Evolutionary conservation across 1,284 basidiomycete species (phyloP), one percentile per base, ranked within the genome.

Genomic region (Rhodofomes roseus): DNA sequence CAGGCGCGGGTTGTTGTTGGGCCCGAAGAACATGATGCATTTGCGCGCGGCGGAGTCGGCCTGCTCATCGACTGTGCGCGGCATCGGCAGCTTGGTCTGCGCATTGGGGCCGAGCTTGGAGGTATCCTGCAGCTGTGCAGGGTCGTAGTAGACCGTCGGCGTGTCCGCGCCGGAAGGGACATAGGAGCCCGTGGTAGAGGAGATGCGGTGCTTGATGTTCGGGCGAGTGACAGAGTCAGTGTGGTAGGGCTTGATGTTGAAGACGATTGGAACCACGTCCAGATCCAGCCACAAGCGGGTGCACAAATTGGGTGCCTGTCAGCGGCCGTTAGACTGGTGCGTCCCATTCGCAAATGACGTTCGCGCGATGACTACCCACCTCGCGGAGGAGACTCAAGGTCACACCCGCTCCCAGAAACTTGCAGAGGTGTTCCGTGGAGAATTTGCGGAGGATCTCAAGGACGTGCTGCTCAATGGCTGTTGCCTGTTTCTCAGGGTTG

Each of bases 21-120:
- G 90, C 23, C 89, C 90, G 66, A 84, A 92, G 74, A 89, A 85
- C 87, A 90, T 87, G 70, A 92, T 75, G 68, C 83, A 85, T 71
- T 92, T 92, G 68, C 90, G 87, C 39, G 88, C 90, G 5, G 90
- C 90, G 22, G 89, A 90, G 67, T 92, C 90, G 39, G 90, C 88
- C 73, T 92, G 90, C 70, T 92, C 90, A 64, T 92, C 90, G 14
- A 91, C 75, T 8, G 87, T 90, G 61, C 90, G 86, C 4, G 82
- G 81, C 57, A 91, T 88, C 27, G 89, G 89, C 31, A 92, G 77
- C 61, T 80, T 84, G 43, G 79, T 82, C 37, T 79, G 73, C 25
- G 84, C 77, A 39, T 78, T 64, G 25, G 65, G 77, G 1, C 76
- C 65, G 41, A 82, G 74, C 55, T 85, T 74, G 43, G 74, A 73